Base-by-base conservation (phyloP, 2,329 filamentous ascomycete species). In the Pseudogymnoascus sp. region DNA sequence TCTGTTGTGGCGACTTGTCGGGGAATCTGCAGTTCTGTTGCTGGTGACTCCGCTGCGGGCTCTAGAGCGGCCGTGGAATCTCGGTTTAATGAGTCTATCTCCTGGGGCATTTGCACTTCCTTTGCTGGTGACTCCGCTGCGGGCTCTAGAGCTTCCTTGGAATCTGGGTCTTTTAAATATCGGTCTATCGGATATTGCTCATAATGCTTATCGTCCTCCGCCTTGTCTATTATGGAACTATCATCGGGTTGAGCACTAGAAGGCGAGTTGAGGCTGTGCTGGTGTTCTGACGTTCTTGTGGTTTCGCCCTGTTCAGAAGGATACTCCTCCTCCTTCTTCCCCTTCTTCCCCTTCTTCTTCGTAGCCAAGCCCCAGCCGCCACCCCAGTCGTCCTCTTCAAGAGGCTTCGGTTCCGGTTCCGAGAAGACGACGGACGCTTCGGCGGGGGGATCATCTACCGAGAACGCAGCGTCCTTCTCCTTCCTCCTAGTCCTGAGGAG, bases 331-430 rank as follows among this genome's bases (percentile, higher is more conserved):
- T 21, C 49, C 18, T 34, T 59, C 49, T 59, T 59, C 31, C 34
- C 31, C 49, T 59, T 59, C 31, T 65, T 68, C 21, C 21, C 21
- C n/a, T 71, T 68, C 18, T 70, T 74, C 71, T 85, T 86, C 67
- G 82, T 82, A 63, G 75, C 73, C 16, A 74, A 71, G 5, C 77
- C 75, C 70, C 82, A 83, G 8, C 75, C 1, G 18, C 18, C 76
- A 23, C 74, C 78, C 78, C 80, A 86, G 16, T 77, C 77, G 66
- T 82, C 82, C 46, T 83, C 81, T 7, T 74, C 69, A 23, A 63
- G 64, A 18, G 63, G 60, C 18, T 64, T 34, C 2, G 62, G 65
- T 6, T 68, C 63, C 49, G 68, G 64, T 31, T 72, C 71, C 43
- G 69, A 67, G 23, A 63, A 60, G 42, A 68, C 67, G n/a, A 65